Conservation (phyloP, 352 stramenopile genomes). For the Pythium inflatum region DNA sequence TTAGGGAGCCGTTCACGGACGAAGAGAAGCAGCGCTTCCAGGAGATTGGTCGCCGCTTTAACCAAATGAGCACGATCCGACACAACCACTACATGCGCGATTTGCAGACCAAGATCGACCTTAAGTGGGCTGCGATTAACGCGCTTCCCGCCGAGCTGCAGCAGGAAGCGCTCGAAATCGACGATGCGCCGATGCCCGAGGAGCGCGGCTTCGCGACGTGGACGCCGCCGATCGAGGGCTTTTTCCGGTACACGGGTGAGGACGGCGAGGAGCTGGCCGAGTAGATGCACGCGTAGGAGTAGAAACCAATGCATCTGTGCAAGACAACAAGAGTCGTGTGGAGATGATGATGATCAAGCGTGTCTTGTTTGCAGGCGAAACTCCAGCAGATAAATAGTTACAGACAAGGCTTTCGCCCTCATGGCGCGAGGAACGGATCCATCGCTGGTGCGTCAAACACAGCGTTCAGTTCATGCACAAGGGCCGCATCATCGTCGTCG, state of each 20-base stretch:
- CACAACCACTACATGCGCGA: slow-evolving; percentile 90
- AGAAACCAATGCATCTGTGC: slow-evolving; percentile 8
- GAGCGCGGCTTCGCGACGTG: slow-evolving; percentile 80
- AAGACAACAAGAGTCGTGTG: slow-evolving; percentile 2
- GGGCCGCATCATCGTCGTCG: slow-evolving; percentile 19
- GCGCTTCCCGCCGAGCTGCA: slow-evolving; percentile 80
- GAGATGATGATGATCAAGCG: not conserved
- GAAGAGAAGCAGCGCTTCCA: slow-evolving; percentile 79
- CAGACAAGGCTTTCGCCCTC: not conserved
- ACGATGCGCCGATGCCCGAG: slow-evolving; percentile 64
- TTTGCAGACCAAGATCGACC: slow-evolving; percentile 91
- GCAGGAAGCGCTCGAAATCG: slow-evolving; percentile 74
- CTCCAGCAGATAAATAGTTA: too few relatives aligned
- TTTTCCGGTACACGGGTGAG: slow-evolving; percentile 82
- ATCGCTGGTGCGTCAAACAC: slow-evolving; percentile 15
- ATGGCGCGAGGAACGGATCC: not conserved
- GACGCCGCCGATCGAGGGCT: slow-evolving; percentile 87
- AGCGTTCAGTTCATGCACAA: slow-evolving; percentile 26
- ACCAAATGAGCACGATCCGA: slow-evolving; percentile 75
- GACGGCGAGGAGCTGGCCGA: slow-evolving; percentile 43
- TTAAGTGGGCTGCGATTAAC: slow-evolving; percentile 92
- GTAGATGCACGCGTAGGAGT: slow-evolving; percentile 25
- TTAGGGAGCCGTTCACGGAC: slow-evolving; percentile 76
- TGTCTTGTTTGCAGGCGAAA: too few relatives aligned
- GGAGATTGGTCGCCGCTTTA: slow-evolving; percentile 83